Conservation (phyloP, 2,329 filamentous ascomycete species). For the Passalora sequoiae region DNA sequence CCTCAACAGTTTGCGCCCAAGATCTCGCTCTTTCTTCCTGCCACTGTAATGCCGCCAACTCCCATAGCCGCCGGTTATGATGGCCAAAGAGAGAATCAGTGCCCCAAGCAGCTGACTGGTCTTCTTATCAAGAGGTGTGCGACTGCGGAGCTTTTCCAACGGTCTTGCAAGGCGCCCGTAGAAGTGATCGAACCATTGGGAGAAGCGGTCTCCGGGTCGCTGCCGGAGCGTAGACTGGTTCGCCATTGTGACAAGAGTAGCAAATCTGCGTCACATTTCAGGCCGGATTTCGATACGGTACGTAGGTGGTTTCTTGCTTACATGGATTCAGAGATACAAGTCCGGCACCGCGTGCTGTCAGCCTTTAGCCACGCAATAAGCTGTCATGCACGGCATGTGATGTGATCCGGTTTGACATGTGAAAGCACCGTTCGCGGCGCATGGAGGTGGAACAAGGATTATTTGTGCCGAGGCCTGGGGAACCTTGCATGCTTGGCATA, state of each 20-base stretch:
- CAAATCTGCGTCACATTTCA: too few relatives aligned
- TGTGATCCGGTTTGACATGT: too few relatives aligned
- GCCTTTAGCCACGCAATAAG: too few relatives aligned
- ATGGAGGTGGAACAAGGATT: too few relatives aligned
- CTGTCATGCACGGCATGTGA: too few relatives aligned
- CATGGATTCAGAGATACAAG: too few relatives aligned
- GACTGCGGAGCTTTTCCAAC: slow-evolving; percentile 46
- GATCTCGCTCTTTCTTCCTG: slow-evolving; percentile 70
- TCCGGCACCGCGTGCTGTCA: too few relatives aligned
- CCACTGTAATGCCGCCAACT: slow-evolving; percentile 71
- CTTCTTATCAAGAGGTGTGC: slow-evolving; percentile 58
- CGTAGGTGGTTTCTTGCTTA: too few relatives aligned
- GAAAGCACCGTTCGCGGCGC: too few relatives aligned
- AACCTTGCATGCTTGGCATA: too few relatives aligned
- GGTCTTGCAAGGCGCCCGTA: slow-evolving; percentile 44
- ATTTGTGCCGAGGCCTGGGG: too few relatives aligned
- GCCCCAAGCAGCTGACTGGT: slow-evolving; percentile 70
- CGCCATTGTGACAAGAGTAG: slow-evolving; percentile 56
- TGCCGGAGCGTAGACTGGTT: slow-evolving; percentile 72
- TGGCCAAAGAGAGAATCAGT: slow-evolving; percentile 68
- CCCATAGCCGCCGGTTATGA: slow-evolving; percentile 74
- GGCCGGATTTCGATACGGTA: too few relatives aligned
- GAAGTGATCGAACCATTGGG: slow-evolving; percentile 31
- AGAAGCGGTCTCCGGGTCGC: slow-evolving; percentile 30
- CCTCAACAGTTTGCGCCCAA: slow-evolving; percentile 73